Base-by-base conservation (phyloP, 345 rosid species). In the Pugionium cornutum region DNA sequence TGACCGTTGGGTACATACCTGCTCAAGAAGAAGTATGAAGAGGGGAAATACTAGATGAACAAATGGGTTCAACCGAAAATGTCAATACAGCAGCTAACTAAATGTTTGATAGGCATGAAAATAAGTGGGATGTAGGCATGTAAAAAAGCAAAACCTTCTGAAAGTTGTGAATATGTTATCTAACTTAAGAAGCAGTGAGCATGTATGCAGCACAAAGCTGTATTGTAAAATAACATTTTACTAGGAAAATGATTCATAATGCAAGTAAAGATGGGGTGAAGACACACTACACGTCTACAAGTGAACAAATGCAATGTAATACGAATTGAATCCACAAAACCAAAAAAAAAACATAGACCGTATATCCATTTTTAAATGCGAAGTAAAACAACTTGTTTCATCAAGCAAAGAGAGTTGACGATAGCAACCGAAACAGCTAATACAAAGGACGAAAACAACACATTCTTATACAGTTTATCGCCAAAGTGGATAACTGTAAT, bases 1-100 rank as follows among this genome's bases (percentile, higher is more conserved):
- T 44, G 97, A 94, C 35, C 97, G 86, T 49, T 94, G 99, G 68
- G 99, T 94, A 77, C 99, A 94, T 28, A 94, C 97, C 99, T 94
- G 89, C 18, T 18, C 68, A 69, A 45, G 4, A 8, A 33, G 1
- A 43, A 60, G 39, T 43, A 43, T 43, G n/a, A 60, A 28, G 53
- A 52, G 8, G 9, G 53, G 36, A 11, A 69, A 53, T 18, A 36
- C n/a, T 2, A 43, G 62, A 35, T 40, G 0, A 60, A 34, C 8
- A 60, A 68, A 33, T 18, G 3, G 10, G 4, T 26, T 28, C 4
- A 55, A 4, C 0, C 32, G 32, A 31, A 33, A 4, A 4, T 33
- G n/a, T 10, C 1, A 33, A 45, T 33, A 33, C 53, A 45, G 5
- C 6, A 6, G 53, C 66, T 43, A 59, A 41, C 9, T 9, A 33